phyloP scores from a whole-genome alignment of 768 basidiomycete species.

The Pisolithus orientalis region DNA sequence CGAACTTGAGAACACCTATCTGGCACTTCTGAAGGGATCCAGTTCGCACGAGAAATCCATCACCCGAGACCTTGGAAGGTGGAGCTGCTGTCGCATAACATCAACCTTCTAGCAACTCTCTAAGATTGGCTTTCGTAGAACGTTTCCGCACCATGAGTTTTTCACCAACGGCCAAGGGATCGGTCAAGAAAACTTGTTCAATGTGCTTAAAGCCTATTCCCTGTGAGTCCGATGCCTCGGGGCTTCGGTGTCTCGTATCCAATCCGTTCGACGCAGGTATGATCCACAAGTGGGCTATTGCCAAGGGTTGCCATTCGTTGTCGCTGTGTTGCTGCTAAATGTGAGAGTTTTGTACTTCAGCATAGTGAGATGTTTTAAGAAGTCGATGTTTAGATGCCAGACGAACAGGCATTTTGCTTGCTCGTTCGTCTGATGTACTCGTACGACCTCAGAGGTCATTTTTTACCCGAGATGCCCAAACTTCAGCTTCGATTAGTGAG shows the following conservation, averaged over 20 bases:
- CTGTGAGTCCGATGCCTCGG: conserved; percentile 45
- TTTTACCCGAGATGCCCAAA: conserved; percentile 99
- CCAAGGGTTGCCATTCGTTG: conserved; percentile 95
- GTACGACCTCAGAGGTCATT: conserved; percentile 93
- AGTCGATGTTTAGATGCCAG: conserved; percentile 75
- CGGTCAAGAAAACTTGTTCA: conserved; percentile 96
- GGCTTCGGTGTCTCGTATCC: conserved; percentile 1
- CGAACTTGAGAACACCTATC: conserved; percentile 78
- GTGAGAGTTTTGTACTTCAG: conserved; percentile 37
- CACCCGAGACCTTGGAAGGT: conserved; percentile 85
- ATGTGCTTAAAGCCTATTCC: conserved; percentile 96
- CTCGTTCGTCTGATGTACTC: conserved; percentile 94
- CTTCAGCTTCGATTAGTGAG: conserved; percentile 84
- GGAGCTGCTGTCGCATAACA: conserved; percentile 5
- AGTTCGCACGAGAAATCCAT: conserved; percentile 95
- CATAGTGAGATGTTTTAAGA: neutral
- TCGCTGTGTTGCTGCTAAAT: conserved; percentile 87
- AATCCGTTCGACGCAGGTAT: conserved; percentile 42
- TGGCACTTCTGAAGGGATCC: conserved; percentile 71
- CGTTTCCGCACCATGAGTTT: conserved; percentile 95
- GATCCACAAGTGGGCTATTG: conserved; percentile 95
- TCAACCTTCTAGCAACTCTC: conserved; percentile 2
- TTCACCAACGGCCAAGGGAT: conserved; percentile 93
- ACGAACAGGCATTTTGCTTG: conserved; percentile 96
- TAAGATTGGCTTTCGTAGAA: conserved; percentile 39